These are phyloP conservation scores for Pseudomassariella vexata DNA, from an alignment of 2,329 filamentous ascomycete species.

Conservation along the genomic window DNA sequence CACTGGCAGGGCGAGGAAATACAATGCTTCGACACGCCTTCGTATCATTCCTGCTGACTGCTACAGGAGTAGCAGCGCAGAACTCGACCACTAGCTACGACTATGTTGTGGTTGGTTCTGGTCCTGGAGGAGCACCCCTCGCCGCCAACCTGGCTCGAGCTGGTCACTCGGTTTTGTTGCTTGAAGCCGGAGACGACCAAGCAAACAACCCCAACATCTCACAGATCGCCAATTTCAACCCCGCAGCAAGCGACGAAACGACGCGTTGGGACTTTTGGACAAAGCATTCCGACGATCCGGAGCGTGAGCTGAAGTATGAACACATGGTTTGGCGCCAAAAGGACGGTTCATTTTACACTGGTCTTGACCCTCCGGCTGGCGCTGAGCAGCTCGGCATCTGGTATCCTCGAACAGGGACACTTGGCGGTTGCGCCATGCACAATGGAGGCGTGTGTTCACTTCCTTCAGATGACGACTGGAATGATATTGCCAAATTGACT, in stretches of 20 bases:
- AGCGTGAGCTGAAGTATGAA: constrained; percentile 35
- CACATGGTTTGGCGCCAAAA: constrained; percentile 22
- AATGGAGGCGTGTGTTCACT: constrained; percentile 19
- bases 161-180: constrained; percentile 46
- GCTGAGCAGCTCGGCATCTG: constrained; percentile 24
- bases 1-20: too few species aligned
- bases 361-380: constrained; percentile 23
- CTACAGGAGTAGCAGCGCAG: background rate
- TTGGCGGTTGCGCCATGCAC: constrained; percentile 27
- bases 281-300: constrained; percentile 48
- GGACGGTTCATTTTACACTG: constrained; percentile 25
- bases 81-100: constrained; percentile 13
- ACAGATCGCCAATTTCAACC: constrained; percentile 28
- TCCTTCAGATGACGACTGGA: constrained; percentile 24
- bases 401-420: constrained; percentile 27
- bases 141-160: constrained; percentile 47
- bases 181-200: constrained; percentile 51
- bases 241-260: constrained; percentile 30
- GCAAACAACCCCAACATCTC: constrained; percentile 23
- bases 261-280: constrained; percentile 52
- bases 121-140: constrained; percentile 48
- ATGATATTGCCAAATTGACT: constrained; percentile 21
- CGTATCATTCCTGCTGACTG: background rate
- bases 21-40: background rate
- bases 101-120: constrained; percentile 47